Evolutionary conservation across 1,284 basidiomycete species (phyloP), one percentile per base, ranked within the genome.

Genomic region (Cerrena zonata): DNA sequence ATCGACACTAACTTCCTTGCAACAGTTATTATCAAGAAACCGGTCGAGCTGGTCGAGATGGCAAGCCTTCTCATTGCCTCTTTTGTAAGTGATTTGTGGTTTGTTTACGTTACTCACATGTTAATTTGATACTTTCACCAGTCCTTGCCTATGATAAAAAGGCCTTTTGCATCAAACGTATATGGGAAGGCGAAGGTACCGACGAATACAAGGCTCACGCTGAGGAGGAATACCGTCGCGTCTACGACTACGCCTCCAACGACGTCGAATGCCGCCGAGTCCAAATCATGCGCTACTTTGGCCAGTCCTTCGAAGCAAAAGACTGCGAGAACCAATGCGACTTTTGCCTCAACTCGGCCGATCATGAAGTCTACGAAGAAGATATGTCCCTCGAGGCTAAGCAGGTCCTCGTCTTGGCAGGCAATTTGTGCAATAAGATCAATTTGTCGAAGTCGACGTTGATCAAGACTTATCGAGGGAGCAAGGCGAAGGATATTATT

Each of bases 231-330:
- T 65, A 89, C 25, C 62, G 70, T 3, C 72, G 75, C n/a, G 80
- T 90, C 39, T 74, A 86, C 12, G 71, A 80, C 48, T 99, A 86
- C 67, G 94, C 91, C 67, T 66, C 73, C 50, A 93, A 97, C 68
- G 77, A 81, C 52, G 82, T 84, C 34, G 89, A 92, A 58, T 99
- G 95, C 62, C 85, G 96, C 7, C 84, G 96, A 1, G 77, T 79
- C 2, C 89, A 92, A 61, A 76, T 99, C 18, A 77, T 99, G 40
- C 77, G 76, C 36, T 88, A 90, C 64, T 83, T 80, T 59, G 61
- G 61, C 51, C 77, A 84, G 56, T 55, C 49, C 5, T 82, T 82
- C 60, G 63, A 71, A 36, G 53, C 67, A 3, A 45, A 38, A n/a
- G 38, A 57, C 26, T 95, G 93, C 62, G 67, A 73, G 25, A 70